Evolutionary conservation across 2,329 filamentous ascomycete species (phyloP).

Genomic region (Zymoseptoria brevis): DNA sequence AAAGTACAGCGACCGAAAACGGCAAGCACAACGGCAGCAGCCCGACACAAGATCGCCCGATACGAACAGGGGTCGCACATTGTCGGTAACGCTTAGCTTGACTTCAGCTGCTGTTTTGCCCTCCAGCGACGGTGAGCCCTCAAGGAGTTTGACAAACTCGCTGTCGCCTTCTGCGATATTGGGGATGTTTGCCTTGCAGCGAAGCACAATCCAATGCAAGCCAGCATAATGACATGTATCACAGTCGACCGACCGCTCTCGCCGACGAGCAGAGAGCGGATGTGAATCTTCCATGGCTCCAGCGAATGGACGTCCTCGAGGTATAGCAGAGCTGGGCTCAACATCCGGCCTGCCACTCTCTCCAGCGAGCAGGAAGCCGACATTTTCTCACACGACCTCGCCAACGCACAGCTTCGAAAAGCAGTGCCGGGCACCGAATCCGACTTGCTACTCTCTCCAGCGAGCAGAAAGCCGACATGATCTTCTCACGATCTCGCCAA

Average conservation of each 20-base stretch:
- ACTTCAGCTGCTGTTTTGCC: neutral
- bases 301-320: neutral
- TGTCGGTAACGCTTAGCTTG: neutral
- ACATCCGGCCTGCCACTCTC: neutral
- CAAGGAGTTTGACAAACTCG: neutral
- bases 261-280: neutral
- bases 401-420: too few relatives aligned
- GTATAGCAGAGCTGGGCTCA: neutral
- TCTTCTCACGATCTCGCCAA: neutral
- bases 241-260: neutral
- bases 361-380: neutral
- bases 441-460: neutral
- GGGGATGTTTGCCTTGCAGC: neutral
- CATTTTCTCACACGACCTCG: neutral
- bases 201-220: neutral
- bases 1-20: neutral
- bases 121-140: neutral
- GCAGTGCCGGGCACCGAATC: too few relatives aligned
- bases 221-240: neutral
- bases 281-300: neutral
- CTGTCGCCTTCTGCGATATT: neutral
- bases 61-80: neutral
- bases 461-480: neutral
- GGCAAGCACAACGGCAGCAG: neutral
- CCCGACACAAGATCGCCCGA: neutral